phyloP scores from a whole-genome alignment of 2,329 filamentous ascomycete genomes.

The Juglanconis juglandina region DNA sequence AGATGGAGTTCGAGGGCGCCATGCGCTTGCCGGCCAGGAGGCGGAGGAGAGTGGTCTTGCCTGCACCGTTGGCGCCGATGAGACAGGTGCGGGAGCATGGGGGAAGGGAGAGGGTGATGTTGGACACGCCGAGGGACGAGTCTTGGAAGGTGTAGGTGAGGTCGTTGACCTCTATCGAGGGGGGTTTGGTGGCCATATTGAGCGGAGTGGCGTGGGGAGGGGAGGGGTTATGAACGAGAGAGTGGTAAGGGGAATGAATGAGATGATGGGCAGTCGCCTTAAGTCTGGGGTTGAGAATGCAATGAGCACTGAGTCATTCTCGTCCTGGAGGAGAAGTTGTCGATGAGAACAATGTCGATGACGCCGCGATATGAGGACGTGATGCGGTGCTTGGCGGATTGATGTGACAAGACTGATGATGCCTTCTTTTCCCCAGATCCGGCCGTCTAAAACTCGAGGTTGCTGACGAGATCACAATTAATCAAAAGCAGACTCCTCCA shows the following conservation, averaged over 20 bases:
- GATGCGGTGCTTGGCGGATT: neutral
- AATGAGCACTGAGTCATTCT: too few species aligned
- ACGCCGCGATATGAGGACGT: neutral
- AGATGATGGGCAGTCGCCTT: neutral
- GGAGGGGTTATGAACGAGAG: neutral
- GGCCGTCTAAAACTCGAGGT: neutral
- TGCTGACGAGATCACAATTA: neutral
- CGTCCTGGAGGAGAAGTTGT: too few species aligned
- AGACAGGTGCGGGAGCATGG: constrained; percentile 81
- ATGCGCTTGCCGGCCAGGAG: constrained; percentile 94
- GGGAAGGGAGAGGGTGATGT: constrained; percentile 74
- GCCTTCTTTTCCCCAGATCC: too few species aligned
- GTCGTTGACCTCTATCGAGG: constrained; percentile 68
- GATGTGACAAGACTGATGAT: neutral
- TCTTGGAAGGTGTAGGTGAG: constrained; percentile 90
- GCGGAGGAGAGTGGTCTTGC: constrained; percentile 93
- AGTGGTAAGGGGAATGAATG: too few species aligned
- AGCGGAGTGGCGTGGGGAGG: neutral
- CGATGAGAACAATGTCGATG: neutral
- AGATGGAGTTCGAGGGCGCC: constrained; percentile 70
- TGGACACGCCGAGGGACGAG: constrained; percentile 70
- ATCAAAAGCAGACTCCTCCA: neutral
- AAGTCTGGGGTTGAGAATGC: too few species aligned
- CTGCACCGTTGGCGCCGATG: constrained; percentile 94
- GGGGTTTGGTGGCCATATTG: constrained; percentile 34